Evolutionary conservation across 2,329 filamentous ascomycete genomes (phyloP), one percentile per base, ranked within the genome.

Genomic region (Penicillium brevicompactum): DNA sequence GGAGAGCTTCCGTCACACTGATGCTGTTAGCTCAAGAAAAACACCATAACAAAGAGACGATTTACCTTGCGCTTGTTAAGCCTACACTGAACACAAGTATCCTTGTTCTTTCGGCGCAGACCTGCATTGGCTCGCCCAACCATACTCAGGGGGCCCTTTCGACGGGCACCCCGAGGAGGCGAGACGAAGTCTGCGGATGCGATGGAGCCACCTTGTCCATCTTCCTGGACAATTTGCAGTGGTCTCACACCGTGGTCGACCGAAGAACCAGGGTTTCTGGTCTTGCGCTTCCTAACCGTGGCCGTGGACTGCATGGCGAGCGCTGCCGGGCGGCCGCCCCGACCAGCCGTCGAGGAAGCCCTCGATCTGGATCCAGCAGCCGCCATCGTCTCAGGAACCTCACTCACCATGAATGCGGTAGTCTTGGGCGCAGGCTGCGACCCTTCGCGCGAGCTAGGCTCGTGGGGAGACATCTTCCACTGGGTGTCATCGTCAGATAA

Each of bases 31-130:
- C 46, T 56, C 41, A 21, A 40, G 37, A 21, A 38, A 32, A 24
- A 8, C 10, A 42, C 5, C 41, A 27, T 46, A 4, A 9, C 21
- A 9, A n/a, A 32, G 16, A n/a, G 21, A 41, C 54, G 22, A 53
- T 62, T 56, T 61, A 76, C 74, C 70, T 76, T 76, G 60, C 74
- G 73, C 62, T 78, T 78, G 56, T 76, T 76, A 57, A 76, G 56
- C 21, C 74, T 70, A 52, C 75, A 78, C 56, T 76, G 74, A 13
- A 78, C 72, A 64, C 75, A 78, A 5, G 75, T 76, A 51, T 72
- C 74, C 65, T 75, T 76, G 56, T 77, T 75, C 64, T 76, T 76
- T 38, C 75, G 68, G 44, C 74, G 70, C 59, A 76, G 46, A 18
- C 74, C 74, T 37, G 74, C 74, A 49, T 77, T 75, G 32, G 73